Conservation (phyloP, 805 yeast genomes). For the Saccharomycopsis fibuligera region DNA sequence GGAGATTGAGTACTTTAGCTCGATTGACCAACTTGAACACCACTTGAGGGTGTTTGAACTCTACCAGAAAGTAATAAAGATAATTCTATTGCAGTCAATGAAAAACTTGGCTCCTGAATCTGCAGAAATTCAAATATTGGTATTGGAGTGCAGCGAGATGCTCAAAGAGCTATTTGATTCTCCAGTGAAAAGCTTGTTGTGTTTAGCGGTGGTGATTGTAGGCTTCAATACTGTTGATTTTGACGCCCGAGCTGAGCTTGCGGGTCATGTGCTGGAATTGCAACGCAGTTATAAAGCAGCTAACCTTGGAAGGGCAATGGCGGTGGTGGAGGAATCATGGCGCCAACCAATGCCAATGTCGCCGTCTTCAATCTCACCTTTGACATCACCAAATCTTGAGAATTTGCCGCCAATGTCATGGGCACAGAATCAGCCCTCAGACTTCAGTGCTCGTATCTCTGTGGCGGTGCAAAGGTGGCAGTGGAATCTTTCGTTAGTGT, state of each 20-base stretch:
- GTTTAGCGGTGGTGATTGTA: conserved; percentile 13
- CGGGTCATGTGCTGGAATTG: conserved; percentile 3
- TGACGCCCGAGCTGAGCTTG: not conserved
- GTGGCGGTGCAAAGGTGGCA: too few relatives aligned
- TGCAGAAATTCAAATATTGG: conserved; percentile 8
- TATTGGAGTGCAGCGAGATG: not conserved
- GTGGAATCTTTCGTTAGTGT: too few relatives aligned
- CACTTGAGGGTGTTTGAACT: conserved; percentile 8
- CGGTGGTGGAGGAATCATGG: conserved; percentile 13
- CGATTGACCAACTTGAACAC: conserved; percentile 6
- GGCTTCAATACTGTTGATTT: conserved; percentile 11
- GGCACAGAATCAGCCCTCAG: too few relatives aligned
- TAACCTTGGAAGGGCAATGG: conserved; percentile 6
- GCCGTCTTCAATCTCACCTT: too few relatives aligned
- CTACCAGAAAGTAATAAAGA: conserved; percentile 6
- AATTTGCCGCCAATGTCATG: too few relatives aligned
- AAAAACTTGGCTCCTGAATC: not conserved
- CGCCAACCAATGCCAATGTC: not conserved
- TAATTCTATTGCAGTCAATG: conserved; percentile 2
- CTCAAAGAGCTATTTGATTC: conserved; percentile 5
- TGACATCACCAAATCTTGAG: too few relatives aligned
- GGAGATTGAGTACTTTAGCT: conserved; percentile 5
- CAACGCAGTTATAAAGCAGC: conserved; percentile 5
- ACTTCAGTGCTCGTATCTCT: too few relatives aligned
- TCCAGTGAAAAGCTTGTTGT: conserved; percentile 12